Evolutionary conservation across 2,329 filamentous ascomycete species (phyloP).

Genomic region (Tetracladium maxilliforme): DNA sequence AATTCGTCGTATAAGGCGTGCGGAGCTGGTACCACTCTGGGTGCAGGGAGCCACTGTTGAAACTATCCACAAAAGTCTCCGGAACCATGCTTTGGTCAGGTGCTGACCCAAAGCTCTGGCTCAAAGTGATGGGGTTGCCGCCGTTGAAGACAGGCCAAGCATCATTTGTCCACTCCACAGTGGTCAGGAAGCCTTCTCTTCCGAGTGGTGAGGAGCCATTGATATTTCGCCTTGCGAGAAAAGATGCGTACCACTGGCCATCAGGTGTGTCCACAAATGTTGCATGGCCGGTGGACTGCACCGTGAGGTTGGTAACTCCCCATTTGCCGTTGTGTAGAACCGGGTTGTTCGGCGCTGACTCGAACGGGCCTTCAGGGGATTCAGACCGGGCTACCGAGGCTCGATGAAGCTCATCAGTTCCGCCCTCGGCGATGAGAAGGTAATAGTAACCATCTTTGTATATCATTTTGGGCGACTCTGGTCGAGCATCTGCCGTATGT

Average conservation of each 20-base stretch:
- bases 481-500: slow-evolving; percentile 2
- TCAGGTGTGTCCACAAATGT: slow-evolving; percentile 4
- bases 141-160: slow-evolving; percentile 8
- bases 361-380: slow-evolving; percentile 5
- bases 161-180: slow-evolving; percentile 8
- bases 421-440: slow-evolving; percentile 8
- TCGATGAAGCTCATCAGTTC: slow-evolving; percentile 5
- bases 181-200: slow-evolving; percentile 8
- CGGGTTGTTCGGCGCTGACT: slow-evolving; percentile 5
- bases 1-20: slow-evolving; percentile 6
- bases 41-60: slow-evolving; percentile 3
- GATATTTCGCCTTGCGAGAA: slow-evolving; percentile 6
- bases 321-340: slow-evolving; percentile 5
- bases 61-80: slow-evolving; percentile 5
- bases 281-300: slow-evolving; percentile 7
- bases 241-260: slow-evolving; percentile 5
- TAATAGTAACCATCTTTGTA: slow-evolving; percentile 5
- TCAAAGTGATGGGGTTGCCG: slow-evolving; percentile 6
- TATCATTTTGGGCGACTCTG: slow-evolving; percentile 5
- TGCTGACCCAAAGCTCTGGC: slow-evolving; percentile 4
- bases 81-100: slow-evolving; percentile 4
- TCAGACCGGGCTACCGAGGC: slow-evolving; percentile 3
- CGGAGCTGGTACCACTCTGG: slow-evolving; percentile 7
- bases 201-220: slow-evolving; percentile 6
- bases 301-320: slow-evolving; percentile 6